Base-by-base conservation (phyloP, 768 basidiomycete species). In the Tricholoma sp. region DNA sequence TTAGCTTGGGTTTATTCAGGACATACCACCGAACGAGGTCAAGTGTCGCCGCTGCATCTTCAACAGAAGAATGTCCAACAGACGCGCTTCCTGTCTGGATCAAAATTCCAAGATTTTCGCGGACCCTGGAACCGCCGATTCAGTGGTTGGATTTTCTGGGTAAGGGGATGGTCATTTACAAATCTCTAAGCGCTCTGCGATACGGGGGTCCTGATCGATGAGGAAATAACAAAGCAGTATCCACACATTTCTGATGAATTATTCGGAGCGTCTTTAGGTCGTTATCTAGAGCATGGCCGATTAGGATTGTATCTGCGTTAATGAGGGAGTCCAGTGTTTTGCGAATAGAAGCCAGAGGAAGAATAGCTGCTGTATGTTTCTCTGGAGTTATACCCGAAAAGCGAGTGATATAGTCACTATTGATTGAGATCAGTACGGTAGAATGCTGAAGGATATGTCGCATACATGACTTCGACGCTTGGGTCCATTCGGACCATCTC, bases 201-300 rank as follows among this genome's bases (percentile, higher is more conserved):
- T 85, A 96, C 4, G 96, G 95, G 10, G 83, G 77, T 0, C 85
- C 82, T 22, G 77, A 72, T 12, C 70, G 66, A 69, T 98, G 97
- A 8, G 92, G 94, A 65, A 95, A 96, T 12, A 98, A 74, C 14
- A 89, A 74, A 0, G 84, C 88, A 0, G 97, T 98, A 65, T 99
- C 97, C 29, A 99, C 80, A 59, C 93, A 86, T 59, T 77, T 82
- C 58, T 82, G 79, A 69, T 99, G 97, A 1, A 98, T 73, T 64
- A 98, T 84, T 14, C 97, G 81, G 60, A 99, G 73, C 7, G 96
- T 88, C 68, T 88, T 90, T 61, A 99, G 74, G 68, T 99, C 97
- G 69, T 98, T 98, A 60, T 98, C 96, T 18, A 98, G 78, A 0
- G 87, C 91, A 71, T 90, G 89, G 1, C 96, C 96, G 55, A 98